These are phyloP conservation scores for Zygotorulaspora sp. DNA, from an alignment of 805 yeast species.

Conservation along the genomic window DNA sequence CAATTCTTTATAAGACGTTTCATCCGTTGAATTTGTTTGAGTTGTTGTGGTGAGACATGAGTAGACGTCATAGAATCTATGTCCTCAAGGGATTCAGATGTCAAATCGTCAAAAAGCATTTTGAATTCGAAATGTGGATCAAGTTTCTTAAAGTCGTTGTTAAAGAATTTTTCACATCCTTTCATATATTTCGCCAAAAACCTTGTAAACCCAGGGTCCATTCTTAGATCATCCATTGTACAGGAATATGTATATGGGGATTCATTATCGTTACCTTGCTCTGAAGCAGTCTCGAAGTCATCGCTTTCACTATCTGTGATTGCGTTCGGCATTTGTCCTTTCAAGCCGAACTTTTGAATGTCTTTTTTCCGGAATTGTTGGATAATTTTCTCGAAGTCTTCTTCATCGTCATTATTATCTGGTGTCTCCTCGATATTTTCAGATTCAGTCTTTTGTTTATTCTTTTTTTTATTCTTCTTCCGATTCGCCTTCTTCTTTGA, in stretches of 20 bases:
- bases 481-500: slow-evolving; percentile 29
- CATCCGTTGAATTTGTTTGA: slow-evolving; percentile 54
- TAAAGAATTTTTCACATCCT: slow-evolving; percentile 20
- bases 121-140: slow-evolving; percentile 77
- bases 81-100: slow-evolving; percentile 64
- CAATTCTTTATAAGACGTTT: slow-evolving; percentile 64
- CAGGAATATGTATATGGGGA: slow-evolving; percentile 22
- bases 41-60: slow-evolving; percentile 61
- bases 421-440: slow-evolving; percentile 12
- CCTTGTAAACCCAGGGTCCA: slow-evolving; percentile 25
- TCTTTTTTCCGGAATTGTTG: slow-evolving; percentile 39
- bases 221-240: slow-evolving; percentile 35
- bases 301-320: slow-evolving; percentile 30
- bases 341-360: slow-evolving; percentile 15
- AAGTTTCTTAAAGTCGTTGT: slow-evolving; percentile 40
- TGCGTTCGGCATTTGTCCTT: slow-evolving; percentile 16
- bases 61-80: slow-evolving; percentile 72
- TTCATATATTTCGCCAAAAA: slow-evolving; percentile 18
- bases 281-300: slow-evolving; percentile 43
- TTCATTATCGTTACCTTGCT: slow-evolving; percentile 15
- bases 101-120: slow-evolving; percentile 64
- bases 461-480: slow-evolving; percentile 28
- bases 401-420: slow-evolving; percentile 41
- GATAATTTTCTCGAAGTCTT: slow-evolving; percentile 54
- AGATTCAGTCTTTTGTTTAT: slow-evolving; percentile 12